Evolutionary conservation across 768 basidiomycete species (phyloP), one percentile per base, ranked within the genome.

Genomic region (Mycena albidolilacea): DNA sequence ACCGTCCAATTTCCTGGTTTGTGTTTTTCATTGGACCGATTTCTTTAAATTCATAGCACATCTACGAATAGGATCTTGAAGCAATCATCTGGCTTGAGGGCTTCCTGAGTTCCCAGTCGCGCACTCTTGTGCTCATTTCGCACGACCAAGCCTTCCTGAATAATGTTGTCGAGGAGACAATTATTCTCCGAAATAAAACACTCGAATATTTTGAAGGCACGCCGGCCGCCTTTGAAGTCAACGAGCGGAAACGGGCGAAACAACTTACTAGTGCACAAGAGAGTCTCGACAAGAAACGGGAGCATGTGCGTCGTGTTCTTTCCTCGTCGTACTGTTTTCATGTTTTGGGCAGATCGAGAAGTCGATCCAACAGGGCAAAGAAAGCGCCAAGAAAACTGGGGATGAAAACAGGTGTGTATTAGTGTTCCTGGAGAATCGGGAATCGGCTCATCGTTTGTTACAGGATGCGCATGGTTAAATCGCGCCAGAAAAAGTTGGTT

Each of bases 121-220:
- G 85, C 54, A 91, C 90, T 0, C 80, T 93, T n/a, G 85, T 93
- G 35, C 79, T 93, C 64, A 88, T 90, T 35, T 88, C 92, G 0
- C 92, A 93, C 75, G 92, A 93, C 78, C 88, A 89, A 54, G 87
- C 85, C 23, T 93, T 94, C 76, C 81, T 90, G 37, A 87, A 91
- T 73, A 81, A 83, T 8, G 87, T 92, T 39, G 88, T 88, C 3
- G 88, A 92, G 15, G 90, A 92, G 76, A 87, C 88, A 0, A 87
- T 93, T 41, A 84, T 89, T n/a, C 84, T 94, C 48, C 86, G 90
- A 6, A 82, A 90, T 59, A 82, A 85, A 69, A 83, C 79, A 11
- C 82, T 94, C 4, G 80, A 81, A 19, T 89, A 91, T 63, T 91
- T 89, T 78, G 84, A 87, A 55, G 92, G 92, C 19, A 89, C 87